Base-by-base conservation (phyloP, 768 basidiomycete genomes). In the Dendrothele bispora region DNA sequence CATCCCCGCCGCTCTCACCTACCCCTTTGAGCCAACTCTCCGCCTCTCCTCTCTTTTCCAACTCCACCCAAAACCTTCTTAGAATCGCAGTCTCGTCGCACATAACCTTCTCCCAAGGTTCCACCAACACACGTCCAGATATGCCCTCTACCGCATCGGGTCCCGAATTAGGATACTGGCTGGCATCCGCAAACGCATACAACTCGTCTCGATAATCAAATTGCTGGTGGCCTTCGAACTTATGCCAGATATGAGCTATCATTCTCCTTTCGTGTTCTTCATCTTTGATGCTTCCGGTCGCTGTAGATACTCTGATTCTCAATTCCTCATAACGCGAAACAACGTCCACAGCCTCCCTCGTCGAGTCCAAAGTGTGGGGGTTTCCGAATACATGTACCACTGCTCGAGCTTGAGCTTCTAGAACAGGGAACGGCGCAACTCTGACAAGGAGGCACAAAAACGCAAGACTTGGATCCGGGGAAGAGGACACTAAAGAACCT, bases 351-450 rank as follows among this genome's bases (percentile, higher is more conserved):
- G 72, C 68, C 56, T 86, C 86, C 26, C 63, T 57, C 3, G 67
- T 64, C 26, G 61, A 46, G 51, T 88, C 75, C 6, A 90, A 64
- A 18, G 72, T 62, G 21, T 61, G 60, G 1, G 80, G 82, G 43
- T 81, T 55, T 14, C 68, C 68, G 50, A 88, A 86, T 0, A 75
- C 79, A 20, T 72, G 71, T 18, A 83, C 61, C 7, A 81, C 73
- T 2, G 82, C 84, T 0, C 77, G 79, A 1, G 85, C 84, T 65
- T 95, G 94, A 0, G 79, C 80, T 63, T 97, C 91, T 39, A 85
- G 72, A 0, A 92, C 58, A 1, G 90, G 91, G 49, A 95, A 78
- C 3, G 92, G 93, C 0, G 75, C 75, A 20, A 90, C 80, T 27
- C 70, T 68, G 24, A 71, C 60, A 1, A 72, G 71, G 10, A 91